These are phyloP conservation scores for Diaporthe sp. DNA, from an alignment of 2,329 filamentous ascomycete species.

Conservation along the genomic window DNA sequence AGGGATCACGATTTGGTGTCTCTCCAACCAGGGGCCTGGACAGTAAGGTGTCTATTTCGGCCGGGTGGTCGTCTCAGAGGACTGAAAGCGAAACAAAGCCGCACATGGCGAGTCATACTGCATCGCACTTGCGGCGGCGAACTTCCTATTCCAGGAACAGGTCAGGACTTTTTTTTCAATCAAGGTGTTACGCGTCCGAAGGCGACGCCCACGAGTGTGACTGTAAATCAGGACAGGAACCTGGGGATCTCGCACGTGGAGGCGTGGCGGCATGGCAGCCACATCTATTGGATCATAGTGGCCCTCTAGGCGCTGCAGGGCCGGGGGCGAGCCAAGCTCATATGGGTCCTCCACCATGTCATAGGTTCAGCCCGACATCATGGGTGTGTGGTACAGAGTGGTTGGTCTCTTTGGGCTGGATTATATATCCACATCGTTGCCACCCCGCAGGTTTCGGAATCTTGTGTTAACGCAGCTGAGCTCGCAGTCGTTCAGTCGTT, in stretches of 20 bases:
- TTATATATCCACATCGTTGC: constrained; percentile 22
- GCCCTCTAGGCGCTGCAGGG: constrained; percentile 24
- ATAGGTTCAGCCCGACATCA: constrained; percentile 18
- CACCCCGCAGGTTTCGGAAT: neutral
- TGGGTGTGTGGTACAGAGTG: constrained; percentile 16
- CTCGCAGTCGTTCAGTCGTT: neutral
- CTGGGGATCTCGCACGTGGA: constrained; percentile 24
- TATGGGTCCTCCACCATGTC: constrained; percentile 11
- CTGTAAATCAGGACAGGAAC: constrained; percentile 26
- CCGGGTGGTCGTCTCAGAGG: constrained; percentile 24
- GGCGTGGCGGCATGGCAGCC: constrained; percentile 20
- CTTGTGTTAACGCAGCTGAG: neutral
- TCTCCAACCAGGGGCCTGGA: neutral
- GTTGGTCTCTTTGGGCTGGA: neutral
- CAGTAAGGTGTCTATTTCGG: constrained; percentile 12
- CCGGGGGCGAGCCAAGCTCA: neutral
- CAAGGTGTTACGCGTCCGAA: neutral
- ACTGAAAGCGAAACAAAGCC: constrained; percentile 4
- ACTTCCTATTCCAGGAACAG: constrained; percentile 9
- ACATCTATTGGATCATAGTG: constrained; percentile 18
- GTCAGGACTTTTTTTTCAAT: neutral
- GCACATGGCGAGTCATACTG: constrained; percentile 28
- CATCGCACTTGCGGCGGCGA: constrained; percentile 10
- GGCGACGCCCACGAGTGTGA: neutral
- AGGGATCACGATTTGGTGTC: constrained; percentile 7